Base-by-base conservation (phyloP, 139 green algal genomes). In the Chlamydomonas schloesseri region DNA sequence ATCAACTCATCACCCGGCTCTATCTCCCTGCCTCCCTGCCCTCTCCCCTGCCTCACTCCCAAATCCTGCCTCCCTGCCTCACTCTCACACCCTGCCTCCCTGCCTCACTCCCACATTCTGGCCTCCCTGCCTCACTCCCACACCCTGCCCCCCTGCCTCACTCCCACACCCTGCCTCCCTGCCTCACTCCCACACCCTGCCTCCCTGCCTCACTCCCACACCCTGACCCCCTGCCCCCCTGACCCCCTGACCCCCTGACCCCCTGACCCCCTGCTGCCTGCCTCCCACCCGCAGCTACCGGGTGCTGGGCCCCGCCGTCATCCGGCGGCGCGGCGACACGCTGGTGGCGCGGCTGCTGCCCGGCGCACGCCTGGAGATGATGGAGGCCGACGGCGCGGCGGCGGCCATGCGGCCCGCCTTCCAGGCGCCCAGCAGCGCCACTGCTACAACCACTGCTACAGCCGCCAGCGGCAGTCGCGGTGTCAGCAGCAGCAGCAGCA, bases 241-340 rank as follows among this genome's bases (percentile, higher is more conserved):
- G n/a, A n/a, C n/a, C n/a, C n/a, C n/a, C n/a, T n/a, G n/a, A n/a
- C n/a, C n/a, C n/a, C n/a, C n/a, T n/a, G n/a, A n/a, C n/a, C n/a
- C n/a, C n/a, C n/a, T n/a, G n/a, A n/a, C n/a, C n/a, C n/a, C n/a
- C n/a, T n/a, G n/a, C n/a, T n/a, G 42, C 42, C 42, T 50, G 42
- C 42, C 42, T 50, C 42, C 42, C 42, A 50, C 42, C 42, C 42
- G 24, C 78, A 84, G 78, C 65, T 84, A 84, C 78, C 78, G 79
- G 0, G 36, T 85, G 1, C 15, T 85, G 14, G 79, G 79, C 8
- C 79, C 79, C 4, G 79, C 79, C 4, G 46, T 28, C 47, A 76
- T 85, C n/a, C 34, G 31, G 18, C 60, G 60, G 47, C 79, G 79
- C 67, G 79, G 79, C 8, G 79, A 76, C 31, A 53, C 20, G 21